Percentiles rank a stretch among this genome's conserved stretches.
These are phyloP conservation scores for Glycyrrhiza uralensis DNA, from an alignment of 306 rosid species.

Conservation along the genomic window DNA sequence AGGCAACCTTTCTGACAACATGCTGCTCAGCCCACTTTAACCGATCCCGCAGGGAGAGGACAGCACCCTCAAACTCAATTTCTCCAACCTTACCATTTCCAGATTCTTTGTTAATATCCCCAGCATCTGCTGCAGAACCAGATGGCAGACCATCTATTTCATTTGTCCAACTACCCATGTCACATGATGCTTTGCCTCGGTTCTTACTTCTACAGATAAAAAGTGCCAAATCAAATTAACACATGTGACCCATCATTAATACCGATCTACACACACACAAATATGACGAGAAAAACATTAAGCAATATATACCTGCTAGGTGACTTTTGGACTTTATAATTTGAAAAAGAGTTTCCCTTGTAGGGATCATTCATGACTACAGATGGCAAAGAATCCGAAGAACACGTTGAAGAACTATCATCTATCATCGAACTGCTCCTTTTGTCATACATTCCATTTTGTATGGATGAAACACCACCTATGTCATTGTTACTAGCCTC, in stretches of 20 bases:
- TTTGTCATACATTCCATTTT: constrained; percentile 63
- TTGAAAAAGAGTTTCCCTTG: constrained; percentile 51
- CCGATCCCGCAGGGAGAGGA: constrained; percentile 50
- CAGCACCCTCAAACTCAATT: constrained; percentile 48
- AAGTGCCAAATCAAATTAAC: constrained; percentile 22
- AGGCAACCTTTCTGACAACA: constrained; percentile 56
- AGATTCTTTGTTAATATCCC: constrained; percentile 41
- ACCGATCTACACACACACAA: not conserved
- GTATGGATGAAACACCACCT: constrained; percentile 50
- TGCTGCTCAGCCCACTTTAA: constrained; percentile 57
- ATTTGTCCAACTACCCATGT: constrained; percentile 56
- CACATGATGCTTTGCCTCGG: constrained; percentile 48
- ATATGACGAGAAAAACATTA: not conserved
- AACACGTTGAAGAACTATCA: constrained; percentile 98
- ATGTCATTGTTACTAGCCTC: constrained; percentile 63
- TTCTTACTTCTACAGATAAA: constrained; percentile 61
- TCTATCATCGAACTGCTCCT: constrained; percentile 65
- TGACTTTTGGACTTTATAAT: constrained; percentile 61
- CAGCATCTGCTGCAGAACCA: constrained; percentile 47
- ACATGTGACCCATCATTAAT: not conserved
- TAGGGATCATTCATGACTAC: constrained; percentile 57
- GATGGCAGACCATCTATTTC: constrained; percentile 61
- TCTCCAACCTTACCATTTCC: constrained; percentile 55
- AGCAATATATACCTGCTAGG: constrained; percentile 54
- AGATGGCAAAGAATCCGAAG: constrained; percentile 89